These are phyloP conservation scores for Tuber indicum DNA, from an alignment of 495 filamentous ascomycete species.

Conservation along the genomic window DNA sequence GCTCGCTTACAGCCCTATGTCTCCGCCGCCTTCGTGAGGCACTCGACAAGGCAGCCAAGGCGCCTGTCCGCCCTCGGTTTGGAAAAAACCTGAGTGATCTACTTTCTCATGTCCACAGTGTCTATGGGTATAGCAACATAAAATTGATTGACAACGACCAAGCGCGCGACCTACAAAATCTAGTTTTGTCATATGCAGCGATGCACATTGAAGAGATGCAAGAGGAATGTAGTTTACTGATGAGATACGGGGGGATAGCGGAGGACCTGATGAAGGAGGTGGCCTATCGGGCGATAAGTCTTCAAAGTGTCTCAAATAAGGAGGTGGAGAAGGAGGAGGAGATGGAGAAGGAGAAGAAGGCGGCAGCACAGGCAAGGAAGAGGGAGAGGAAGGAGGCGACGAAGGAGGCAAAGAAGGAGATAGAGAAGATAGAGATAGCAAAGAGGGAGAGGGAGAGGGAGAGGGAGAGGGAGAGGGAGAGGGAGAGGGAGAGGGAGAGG, in stretches of 20 bases:
- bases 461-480: too few species aligned
- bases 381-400: neutral
- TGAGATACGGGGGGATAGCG: neutral
- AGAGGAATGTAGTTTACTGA: neutral
- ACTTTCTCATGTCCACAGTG: neutral
- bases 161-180: neutral
- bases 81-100: neutral
- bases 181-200: neutral
- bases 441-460: neutral
- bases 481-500: too few species aligned
- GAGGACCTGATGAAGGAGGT: neutral
- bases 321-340: too few species aligned
- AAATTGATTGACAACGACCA: neutral
- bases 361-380: accelerated
- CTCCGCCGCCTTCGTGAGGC: neutral
- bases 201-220: neutral
- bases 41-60: neutral
- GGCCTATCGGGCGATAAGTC: neutral
- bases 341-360: neutral
- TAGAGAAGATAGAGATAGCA: neutral
- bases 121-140: neutral
- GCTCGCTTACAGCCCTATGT: neutral
- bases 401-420: too few species aligned
- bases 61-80: neutral
- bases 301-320: neutral